Base-by-base conservation (phyloP, 768 basidiomycete species). In the Russula sp. region DNA sequence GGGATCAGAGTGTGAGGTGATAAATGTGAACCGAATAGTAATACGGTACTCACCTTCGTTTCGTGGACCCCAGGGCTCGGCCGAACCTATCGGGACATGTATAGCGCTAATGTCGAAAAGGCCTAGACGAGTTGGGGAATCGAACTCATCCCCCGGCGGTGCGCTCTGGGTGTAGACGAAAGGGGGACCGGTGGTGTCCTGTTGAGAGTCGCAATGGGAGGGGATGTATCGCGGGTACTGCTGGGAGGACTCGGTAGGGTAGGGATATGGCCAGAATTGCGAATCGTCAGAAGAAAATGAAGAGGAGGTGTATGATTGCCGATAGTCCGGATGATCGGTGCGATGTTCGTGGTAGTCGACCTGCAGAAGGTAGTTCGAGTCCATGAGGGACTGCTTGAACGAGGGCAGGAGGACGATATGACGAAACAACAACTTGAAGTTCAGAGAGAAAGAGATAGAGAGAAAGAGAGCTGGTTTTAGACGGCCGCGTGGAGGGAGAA, bases 181-280 rank as follows among this genome's bases (percentile, higher is more conserved):
- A 8, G 61, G 56, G 7, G 51, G 25, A 29, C 25, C 14, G 7
- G 20, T 32, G 3, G 32, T 8, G 29, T 48, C 52, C 11, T 35
- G 34, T 2, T 35, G 62, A 25, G 62, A 13, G 13, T 59, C 46
- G 46, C 62, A 63, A 59, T 63, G 62, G 4, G 56, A 32, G 45
- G 61, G n/a, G 32, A 52, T n/a, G 46, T 58, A 59, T 36, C 57
- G 61, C 16, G 46, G 38, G 18, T 58, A 53, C 5, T 52, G 41
- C 14, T 29, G 8, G 22, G 56, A 2, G 3, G n/a, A 32, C 29
- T 53, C 29, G 16, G 56, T 11, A 2, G 56, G 61, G 52, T 59
- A 59, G 35, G 57, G 7, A 57, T 59, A 59, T 42, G 57, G 34
- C 62, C 62, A 63, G 58, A 48, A 63, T 55, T 63, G 62, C 46